A percentile compares a stretch with the other conserved stretches of the same genome.
Evolutionary conservation across 2,329 filamentous ascomycete species (phyloP).

Genomic region (Corynespora cassiicola): DNA sequence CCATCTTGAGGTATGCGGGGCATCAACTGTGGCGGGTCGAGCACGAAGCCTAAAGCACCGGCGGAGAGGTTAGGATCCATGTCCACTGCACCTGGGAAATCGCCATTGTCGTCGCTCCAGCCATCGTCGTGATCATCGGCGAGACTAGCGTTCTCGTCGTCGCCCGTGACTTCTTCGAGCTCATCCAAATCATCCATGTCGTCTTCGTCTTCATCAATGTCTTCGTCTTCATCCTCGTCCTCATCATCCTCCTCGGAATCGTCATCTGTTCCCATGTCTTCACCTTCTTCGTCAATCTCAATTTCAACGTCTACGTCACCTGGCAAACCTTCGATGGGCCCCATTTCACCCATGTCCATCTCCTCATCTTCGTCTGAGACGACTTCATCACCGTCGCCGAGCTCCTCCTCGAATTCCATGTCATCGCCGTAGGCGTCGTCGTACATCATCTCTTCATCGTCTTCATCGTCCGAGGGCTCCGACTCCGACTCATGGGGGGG

Average conservation of each 20-base stretch:
- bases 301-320: slow-evolving; percentile 81
- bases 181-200: slow-evolving; percentile 42
- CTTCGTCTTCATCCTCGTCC: slow-evolving; percentile 59
- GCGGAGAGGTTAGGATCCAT: slow-evolving; percentile 61
- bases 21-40: slow-evolving; percentile 48
- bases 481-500: slow-evolving; percentile 82
- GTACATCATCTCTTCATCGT: slow-evolving; percentile 80
- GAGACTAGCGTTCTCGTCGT: slow-evolving; percentile 55
- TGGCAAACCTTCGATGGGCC: slow-evolving; percentile 69
- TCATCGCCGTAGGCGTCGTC: slow-evolving; percentile 88
- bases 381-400: slow-evolving; percentile 68
- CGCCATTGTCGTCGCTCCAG: slow-evolving; percentile 57
- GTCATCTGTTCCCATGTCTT: slow-evolving; percentile 62
- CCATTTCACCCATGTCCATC: slow-evolving; percentile 84
- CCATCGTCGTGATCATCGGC: slow-evolving; percentile 46
- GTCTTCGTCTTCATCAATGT: slow-evolving; percentile 56
- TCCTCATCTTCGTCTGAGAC: slow-evolving; percentile 91
- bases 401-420: slow-evolving; percentile 89
- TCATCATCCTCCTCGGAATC: slow-evolving; percentile 63
- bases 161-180: slow-evolving; percentile 54
- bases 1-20: slow-evolving; percentile 52
- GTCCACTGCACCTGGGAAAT: slow-evolving; percentile 51
- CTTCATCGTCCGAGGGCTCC: slow-evolving; percentile 70
- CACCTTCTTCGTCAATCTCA: slow-evolving; percentile 74
- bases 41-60: slow-evolving; percentile 38